These are phyloP conservation scores for Carex sylvatica DNA, from an alignment of 202 grass and related monocot species.

Conservation along the genomic window DNA sequence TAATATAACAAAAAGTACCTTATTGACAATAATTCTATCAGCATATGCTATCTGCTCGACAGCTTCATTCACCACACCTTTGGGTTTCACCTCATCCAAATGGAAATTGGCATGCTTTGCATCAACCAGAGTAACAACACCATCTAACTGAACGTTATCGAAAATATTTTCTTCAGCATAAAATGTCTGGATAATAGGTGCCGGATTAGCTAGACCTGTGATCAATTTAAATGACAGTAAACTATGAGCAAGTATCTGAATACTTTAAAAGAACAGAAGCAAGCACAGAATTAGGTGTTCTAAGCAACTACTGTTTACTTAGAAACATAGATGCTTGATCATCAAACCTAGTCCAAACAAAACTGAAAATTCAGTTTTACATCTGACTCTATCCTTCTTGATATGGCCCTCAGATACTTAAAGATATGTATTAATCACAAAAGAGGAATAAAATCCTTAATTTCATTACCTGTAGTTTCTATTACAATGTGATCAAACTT, in stretches of 20 bases:
- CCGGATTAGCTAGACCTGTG: slow-evolving; percentile 90
- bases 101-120: slow-evolving; percentile 81
- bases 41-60: slow-evolving; percentile 98
- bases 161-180: slow-evolving; percentile 94
- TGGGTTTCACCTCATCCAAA: slow-evolving; percentile 92
- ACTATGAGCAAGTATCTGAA: background rate
- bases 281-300: background rate
- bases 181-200: slow-evolving; percentile 98
- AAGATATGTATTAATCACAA: background rate
- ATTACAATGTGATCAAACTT: slow-evolving; percentile 96
- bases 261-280: background rate
- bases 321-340: background rate
- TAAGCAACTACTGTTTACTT: no score
- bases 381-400: background rate
- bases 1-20: slow-evolving; percentile 45
- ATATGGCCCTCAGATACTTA: background rate
- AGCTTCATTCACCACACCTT: slow-evolving; percentile 95
- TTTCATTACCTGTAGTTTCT: slow-evolving; percentile 80
- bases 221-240: background rate
- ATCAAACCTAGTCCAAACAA: background rate
- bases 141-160: slow-evolving; percentile 94
- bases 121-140: slow-evolving; percentile 98
- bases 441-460: background rate
- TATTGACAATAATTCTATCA: slow-evolving; percentile 99
- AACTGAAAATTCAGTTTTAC: background rate